Evolutionary conservation across 2,329 filamentous ascomycete genomes (phyloP), one percentile per base, ranked within the genome.

Genomic region (Domatiomyces globalis): DNA sequence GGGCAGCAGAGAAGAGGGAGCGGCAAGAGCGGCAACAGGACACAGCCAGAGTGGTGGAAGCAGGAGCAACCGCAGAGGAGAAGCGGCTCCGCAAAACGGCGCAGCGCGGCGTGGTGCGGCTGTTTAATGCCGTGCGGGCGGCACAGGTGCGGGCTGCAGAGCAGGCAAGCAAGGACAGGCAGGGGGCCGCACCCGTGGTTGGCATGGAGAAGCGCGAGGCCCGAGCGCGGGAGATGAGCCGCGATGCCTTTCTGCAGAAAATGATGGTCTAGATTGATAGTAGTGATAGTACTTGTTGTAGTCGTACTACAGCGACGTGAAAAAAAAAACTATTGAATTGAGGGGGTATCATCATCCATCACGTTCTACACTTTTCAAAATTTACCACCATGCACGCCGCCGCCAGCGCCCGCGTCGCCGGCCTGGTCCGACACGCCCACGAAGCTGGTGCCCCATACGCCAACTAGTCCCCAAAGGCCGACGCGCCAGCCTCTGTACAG

Each of bases 111-210:
- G 92, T 98, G 43, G 84, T 96, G 20, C 94, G 90, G 73, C 74
- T 98, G 53, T 98, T 98, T 71, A 95, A 96, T 67, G 92, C 92
- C 0, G 88, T 98, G 29, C 77, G 90, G 45, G 87, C 87, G 19
- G 89, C 92, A 12, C 92, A 98, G 69, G 85, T 95, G 52, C 86
- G 89, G 67, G 89, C 84, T 2, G 79, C 83, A 53, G 82, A 90
- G 67, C 84, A 87, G 4, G 82, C 85, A 15, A 66, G 63, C 64
- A 79, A 74, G 66, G 78, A 79, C 58, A 77, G 80, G 47, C 78
- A 79, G 67, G 33, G 33, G 8, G 80, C 80, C 59, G 78, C 83
- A 54, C 85, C 87, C 2, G 73, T 94, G 0, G 77, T 95, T 29
- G 90, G 90, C 1, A 80, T 87, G 63, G 78, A 77, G 55, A 80